phyloP scores from a whole-genome alignment of 1,284 basidiomycete genomes.

The Ceratorhiza oryzae-sativae region DNA sequence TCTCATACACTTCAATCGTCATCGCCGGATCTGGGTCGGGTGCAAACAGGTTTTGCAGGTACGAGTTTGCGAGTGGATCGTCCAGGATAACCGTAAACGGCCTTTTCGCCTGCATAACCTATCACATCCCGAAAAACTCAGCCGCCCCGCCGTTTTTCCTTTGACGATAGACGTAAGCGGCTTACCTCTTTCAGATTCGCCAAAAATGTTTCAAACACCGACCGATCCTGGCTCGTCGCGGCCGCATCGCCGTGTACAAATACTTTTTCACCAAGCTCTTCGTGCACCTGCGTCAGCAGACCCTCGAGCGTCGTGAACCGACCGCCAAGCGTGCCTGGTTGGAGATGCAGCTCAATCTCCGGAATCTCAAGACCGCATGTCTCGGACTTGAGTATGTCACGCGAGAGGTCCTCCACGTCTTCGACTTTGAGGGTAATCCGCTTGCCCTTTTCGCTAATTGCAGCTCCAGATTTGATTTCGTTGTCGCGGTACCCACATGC shows the following conservation, averaged over 20 bases:
- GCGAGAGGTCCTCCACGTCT: slow-evolving; percentile 91
- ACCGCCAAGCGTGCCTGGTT: slow-evolving; percentile 96
- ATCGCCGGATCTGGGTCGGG: slow-evolving; percentile 93
- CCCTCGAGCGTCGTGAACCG: slow-evolving; percentile 98
- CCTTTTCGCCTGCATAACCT: slow-evolving; percentile 78
- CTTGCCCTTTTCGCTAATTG: slow-evolving; percentile 86
- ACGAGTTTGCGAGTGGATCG: slow-evolving; percentile 95
- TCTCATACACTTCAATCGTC: slow-evolving; percentile 82
- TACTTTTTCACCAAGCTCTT: slow-evolving; percentile 93
- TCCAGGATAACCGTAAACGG: slow-evolving; percentile 94
- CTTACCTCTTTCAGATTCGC: slow-evolving; percentile 76
- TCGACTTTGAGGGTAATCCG: slow-evolving; percentile 89
- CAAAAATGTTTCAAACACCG: slow-evolving; percentile 79
- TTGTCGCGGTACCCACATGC: slow-evolving; percentile 96
- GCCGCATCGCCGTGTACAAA: slow-evolving; percentile 56
- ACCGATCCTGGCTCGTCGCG: slow-evolving; percentile 56
- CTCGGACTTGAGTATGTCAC: slow-evolving; percentile 95
- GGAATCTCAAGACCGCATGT: slow-evolving; percentile 91
- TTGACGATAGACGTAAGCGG: slow-evolving; percentile 9
- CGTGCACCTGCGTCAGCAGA: slow-evolving; percentile 92
- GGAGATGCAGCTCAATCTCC: slow-evolving; percentile 92
- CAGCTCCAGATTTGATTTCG: slow-evolving; percentile 94
- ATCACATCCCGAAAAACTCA: not conserved
- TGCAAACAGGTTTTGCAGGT: slow-evolving; percentile 94
- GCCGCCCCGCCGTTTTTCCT: not conserved